phyloP scores from a whole-genome alignment of 371 early-diverging fungal species.

The Amoeboaphelidium occidentale region DNA sequence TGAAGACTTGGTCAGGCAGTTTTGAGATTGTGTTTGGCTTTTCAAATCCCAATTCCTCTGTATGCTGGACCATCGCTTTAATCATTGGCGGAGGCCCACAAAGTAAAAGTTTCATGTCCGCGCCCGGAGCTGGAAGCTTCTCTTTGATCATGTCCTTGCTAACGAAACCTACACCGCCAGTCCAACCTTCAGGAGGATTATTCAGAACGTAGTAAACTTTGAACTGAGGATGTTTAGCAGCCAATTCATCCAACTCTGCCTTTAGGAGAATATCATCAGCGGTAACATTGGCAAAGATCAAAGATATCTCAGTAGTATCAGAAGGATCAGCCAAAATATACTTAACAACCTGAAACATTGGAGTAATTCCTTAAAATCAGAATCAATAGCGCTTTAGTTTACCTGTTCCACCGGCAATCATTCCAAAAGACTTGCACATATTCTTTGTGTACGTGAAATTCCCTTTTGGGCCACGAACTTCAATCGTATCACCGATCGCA shows the following conservation, averaged over 20 bases:
- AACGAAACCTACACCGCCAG: slow-evolving; percentile 63
- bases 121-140: slow-evolving; percentile 43
- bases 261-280: slow-evolving; percentile 67
- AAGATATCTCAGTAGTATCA: slow-evolving; percentile 51
- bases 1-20: slow-evolving; percentile 63
- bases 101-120: slow-evolving; percentile 59
- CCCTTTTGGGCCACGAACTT: slow-evolving; percentile 74
- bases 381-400: neutral
- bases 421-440: slow-evolving; percentile 49
- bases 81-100: slow-evolving; percentile 91
- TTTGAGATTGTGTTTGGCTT: slow-evolving; percentile 57
- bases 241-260: slow-evolving; percentile 54
- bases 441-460: slow-evolving; percentile 64
- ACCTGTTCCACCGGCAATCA: slow-evolving; percentile 57
- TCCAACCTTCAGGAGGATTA: slow-evolving; percentile 26
- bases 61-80: slow-evolving; percentile 40
- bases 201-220: slow-evolving; percentile 34
- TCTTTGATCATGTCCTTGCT: slow-evolving; percentile 50
- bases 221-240: slow-evolving; percentile 39
- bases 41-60: slow-evolving; percentile 18
- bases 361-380: slow-evolving; percentile 1
- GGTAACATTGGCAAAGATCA: slow-evolving; percentile 76
- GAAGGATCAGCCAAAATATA: slow-evolving; percentile 55
- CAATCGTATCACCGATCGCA: slow-evolving; percentile 50
- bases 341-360: slow-evolving; percentile 32